Evolutionary conservation across 768 basidiomycete genomes (phyloP).

Genomic region (Lactifluus pinguis): DNA sequence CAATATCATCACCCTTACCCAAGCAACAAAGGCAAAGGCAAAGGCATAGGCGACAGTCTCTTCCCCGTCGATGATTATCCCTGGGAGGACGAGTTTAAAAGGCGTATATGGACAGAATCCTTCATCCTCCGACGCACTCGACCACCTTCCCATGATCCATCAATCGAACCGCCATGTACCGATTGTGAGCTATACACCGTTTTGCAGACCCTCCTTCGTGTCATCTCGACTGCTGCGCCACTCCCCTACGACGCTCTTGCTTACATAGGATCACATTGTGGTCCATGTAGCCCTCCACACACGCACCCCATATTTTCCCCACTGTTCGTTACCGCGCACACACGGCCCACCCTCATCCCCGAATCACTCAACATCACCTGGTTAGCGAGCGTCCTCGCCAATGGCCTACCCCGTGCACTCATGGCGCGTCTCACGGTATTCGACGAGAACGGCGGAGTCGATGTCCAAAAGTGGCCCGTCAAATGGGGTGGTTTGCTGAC

Average conservation of each 20-base stretch:
- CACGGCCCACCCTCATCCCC: slow-evolving; percentile 1
- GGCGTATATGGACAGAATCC: slow-evolving; percentile 24
- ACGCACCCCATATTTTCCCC: slow-evolving; percentile 27
- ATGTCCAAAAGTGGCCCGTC: slow-evolving; percentile 21
- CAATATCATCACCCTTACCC: neutral
- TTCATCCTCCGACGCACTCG: slow-evolving; percentile 17
- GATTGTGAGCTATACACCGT: slow-evolving; percentile 18
- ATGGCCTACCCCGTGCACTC: slow-evolving; percentile 30
- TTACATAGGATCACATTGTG: neutral
- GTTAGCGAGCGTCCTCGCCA: slow-evolving; percentile 26
- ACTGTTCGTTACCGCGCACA: slow-evolving; percentile 25
- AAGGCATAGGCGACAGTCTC: neutral
- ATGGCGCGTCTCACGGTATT: slow-evolving; percentile 7
- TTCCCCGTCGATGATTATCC: neutral
- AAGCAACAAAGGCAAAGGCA: neutral
- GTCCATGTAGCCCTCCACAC: neutral
- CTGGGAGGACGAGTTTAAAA: slow-evolving; percentile 23
- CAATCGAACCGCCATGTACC: neutral
- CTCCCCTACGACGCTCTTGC: slow-evolving; percentile 22
- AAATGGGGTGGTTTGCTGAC: slow-evolving; percentile 28
- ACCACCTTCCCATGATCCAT: neutral
- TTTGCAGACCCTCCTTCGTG: slow-evolving; percentile 28
- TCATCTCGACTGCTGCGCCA: slow-evolving; percentile 28
- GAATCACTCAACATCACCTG: slow-evolving; percentile 30
- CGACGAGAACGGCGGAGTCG: slow-evolving; percentile 22